Percentiles rank a stretch among this genome's conserved stretches.
These are phyloP conservation scores for Cardamine chenopodiifolia DNA, from an alignment of 345 rosid species.

Conservation along the genomic window DNA sequence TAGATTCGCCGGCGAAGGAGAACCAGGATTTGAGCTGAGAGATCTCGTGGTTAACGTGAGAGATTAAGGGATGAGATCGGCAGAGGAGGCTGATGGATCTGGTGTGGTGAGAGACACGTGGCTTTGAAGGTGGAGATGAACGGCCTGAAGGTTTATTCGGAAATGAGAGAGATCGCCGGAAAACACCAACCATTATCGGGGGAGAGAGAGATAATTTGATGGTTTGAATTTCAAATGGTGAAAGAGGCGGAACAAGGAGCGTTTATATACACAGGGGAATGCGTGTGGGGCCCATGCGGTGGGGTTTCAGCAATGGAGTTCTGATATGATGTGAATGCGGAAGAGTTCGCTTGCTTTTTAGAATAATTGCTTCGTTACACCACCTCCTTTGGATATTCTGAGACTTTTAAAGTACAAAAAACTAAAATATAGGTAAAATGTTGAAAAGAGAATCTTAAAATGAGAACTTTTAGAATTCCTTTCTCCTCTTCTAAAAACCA, in stretches of 20 bases:
- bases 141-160: slow-evolving; percentile 39
- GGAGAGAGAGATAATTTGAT: not conserved
- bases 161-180: slow-evolving; percentile 49
- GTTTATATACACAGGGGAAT: slow-evolving; percentile 14
- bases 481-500: too few species aligned
- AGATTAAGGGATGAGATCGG: slow-evolving; percentile 42
- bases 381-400: too few species aligned
- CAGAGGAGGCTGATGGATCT: slow-evolving; percentile 46
- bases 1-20: slow-evolving; percentile 19
- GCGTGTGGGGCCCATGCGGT: not conserved
- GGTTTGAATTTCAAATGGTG: slow-evolving; percentile 34
- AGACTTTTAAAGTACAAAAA: too few species aligned
- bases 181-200: slow-evolving; percentile 41
- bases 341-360: slow-evolving; percentile 14
- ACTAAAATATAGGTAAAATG: too few species aligned
- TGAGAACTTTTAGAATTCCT: too few species aligned
- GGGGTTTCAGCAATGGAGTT: slow-evolving; percentile 18
- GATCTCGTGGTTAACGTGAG: slow-evolving; percentile 46
- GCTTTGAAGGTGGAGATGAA: slow-evolving; percentile 32
- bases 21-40: slow-evolving; percentile 49
- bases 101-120: slow-evolving; percentile 48
- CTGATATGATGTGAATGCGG: slow-evolving; percentile 40
- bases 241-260: not conserved
- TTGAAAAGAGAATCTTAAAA: too few species aligned
- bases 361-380: slow-evolving; percentile 26